A percentile compares a stretch with the other conserved stretches of the same genome.
Conservation (phyloP, 352 stramenopile genomes). For the Sclerospora graminicola region DNA sequence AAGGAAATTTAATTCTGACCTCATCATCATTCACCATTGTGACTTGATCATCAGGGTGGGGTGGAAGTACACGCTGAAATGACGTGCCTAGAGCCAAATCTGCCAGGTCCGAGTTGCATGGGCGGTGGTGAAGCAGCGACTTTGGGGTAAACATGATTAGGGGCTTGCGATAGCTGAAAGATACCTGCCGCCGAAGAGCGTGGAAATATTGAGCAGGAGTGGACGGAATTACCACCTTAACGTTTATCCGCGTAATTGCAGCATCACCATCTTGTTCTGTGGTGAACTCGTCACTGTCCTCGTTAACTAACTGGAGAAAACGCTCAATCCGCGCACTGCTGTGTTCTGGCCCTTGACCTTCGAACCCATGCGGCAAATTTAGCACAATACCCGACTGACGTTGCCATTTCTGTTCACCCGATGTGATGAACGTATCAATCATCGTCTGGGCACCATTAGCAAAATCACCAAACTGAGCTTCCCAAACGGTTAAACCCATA, state of each 20-base stretch:
- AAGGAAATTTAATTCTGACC: constrained; percentile 14
- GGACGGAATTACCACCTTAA: constrained; percentile 68
- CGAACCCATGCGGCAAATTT: constrained; percentile 74
- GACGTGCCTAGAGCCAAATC: constrained; percentile 47
- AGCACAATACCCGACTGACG: constrained; percentile 85
- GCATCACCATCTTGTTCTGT: constrained; percentile 18
- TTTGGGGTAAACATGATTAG: constrained; percentile 78
- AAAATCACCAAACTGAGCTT: constrained; percentile 86
- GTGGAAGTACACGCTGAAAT: constrained; percentile 64
- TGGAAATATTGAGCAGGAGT: constrained; percentile 96
- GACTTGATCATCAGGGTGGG: constrained; percentile 55
- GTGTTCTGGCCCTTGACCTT: constrained; percentile 81
- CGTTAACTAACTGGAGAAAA: constrained; percentile 74
- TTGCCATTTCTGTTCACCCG: constrained; percentile 82
- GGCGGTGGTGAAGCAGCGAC: constrained; percentile 73
- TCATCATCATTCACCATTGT: constrained; percentile 57
- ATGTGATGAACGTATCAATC: constrained; percentile 80
- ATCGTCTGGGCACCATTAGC: constrained; percentile 84
- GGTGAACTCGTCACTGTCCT: constrained; percentile 64
- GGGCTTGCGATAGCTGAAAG: constrained; percentile 63
- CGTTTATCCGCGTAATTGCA: constrained; percentile 50
- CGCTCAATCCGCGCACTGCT: constrained; percentile 76
- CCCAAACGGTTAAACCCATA: constrained; percentile 85
- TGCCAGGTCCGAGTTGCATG: constrained; percentile 62
- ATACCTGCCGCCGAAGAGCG: constrained; percentile 82